Percentiles rank a stretch among this genome's conserved stretches.
Conservation (phyloP, 2,329 filamentous ascomycete genomes). For the Sclerotinia spermophila region DNA sequence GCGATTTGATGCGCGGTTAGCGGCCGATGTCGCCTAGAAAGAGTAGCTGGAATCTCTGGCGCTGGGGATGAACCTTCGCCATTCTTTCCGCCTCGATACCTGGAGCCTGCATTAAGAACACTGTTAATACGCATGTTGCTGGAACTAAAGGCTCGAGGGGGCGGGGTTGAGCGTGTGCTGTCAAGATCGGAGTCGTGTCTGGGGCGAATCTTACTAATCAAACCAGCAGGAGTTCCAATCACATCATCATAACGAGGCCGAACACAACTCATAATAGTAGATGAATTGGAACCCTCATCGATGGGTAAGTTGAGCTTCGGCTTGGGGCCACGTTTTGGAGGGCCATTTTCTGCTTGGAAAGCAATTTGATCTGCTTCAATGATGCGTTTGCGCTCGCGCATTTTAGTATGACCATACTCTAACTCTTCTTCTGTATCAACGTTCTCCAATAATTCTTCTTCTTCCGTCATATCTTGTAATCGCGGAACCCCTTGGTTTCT, state of each 20-base stretch:
- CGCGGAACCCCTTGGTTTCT: slow-evolving; percentile 67
- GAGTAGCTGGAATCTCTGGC: slow-evolving; percentile 43
- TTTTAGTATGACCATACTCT: slow-evolving; percentile 68
- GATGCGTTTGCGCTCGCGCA: slow-evolving; percentile 70
- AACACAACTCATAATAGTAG: slow-evolving; percentile 57
- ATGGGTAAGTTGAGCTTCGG: slow-evolving; percentile 38
- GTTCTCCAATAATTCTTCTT: slow-evolving; percentile 67
- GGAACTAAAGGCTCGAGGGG: slow-evolving; percentile 39
- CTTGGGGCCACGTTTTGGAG: slow-evolving; percentile 51
- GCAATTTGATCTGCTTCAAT: slow-evolving; percentile 66
- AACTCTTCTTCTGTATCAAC: slow-evolving; percentile 68
- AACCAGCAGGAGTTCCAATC: slow-evolving; percentile 41
- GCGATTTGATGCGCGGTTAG: slow-evolving; percentile 79
- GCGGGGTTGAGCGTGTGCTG: slow-evolving; percentile 51
- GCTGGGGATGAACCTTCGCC: slow-evolving; percentile 60
- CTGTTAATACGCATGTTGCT: slow-evolving; percentile 37
- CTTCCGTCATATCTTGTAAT: slow-evolving; percentile 61
- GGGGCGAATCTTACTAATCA: slow-evolving; percentile 60
- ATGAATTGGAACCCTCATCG: slow-evolving; percentile 39
- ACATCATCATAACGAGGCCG: slow-evolving; percentile 54
- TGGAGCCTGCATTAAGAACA: slow-evolving; percentile 29
- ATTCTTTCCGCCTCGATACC: slow-evolving; percentile 51
- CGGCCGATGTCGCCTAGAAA: slow-evolving; percentile 62
- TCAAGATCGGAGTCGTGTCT: slow-evolving; percentile 58
- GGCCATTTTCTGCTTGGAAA: slow-evolving; percentile 41